phyloP scores from a whole-genome alignment of 2,329 filamentous ascomycete genomes.

The Raffaelea deltoideospora region DNA sequence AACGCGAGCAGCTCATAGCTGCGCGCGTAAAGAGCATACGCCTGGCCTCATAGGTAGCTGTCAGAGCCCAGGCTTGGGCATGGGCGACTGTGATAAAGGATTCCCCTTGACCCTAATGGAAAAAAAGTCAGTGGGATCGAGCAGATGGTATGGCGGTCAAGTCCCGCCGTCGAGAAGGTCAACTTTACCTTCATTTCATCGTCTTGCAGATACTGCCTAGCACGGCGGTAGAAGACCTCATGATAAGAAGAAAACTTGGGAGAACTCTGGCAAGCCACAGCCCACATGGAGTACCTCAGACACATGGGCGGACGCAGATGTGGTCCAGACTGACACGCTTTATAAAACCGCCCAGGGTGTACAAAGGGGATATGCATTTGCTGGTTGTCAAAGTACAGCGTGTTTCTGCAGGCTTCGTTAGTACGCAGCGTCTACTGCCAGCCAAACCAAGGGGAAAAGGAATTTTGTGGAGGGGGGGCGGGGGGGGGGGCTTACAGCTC shows the following conservation, averaged over 20 bases:
- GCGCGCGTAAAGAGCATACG: constrained; percentile 73
- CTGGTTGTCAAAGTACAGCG: constrained; percentile 60
- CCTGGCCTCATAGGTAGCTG: constrained; percentile 69
- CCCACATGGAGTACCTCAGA: constrained; percentile 78
- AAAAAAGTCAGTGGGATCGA: no score
- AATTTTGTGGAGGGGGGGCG: neutral
- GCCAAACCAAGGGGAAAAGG: neutral
- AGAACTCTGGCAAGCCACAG: constrained; percentile 55
- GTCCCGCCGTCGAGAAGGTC: no score
- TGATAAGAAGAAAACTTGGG: constrained; percentile 59
- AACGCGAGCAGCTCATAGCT: constrained; percentile 64
- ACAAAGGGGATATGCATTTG: constrained; percentile 63
- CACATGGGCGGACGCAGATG: constrained; percentile 68
- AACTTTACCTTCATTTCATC: constrained; percentile 63
- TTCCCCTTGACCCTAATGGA: constrained; percentile 56
- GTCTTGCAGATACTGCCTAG: constrained; percentile 66
- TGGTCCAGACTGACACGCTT: constrained; percentile 55
- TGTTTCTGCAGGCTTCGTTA: constrained; percentile 34
- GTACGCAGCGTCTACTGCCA: no score
- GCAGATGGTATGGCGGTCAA: no score
- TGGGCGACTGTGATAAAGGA: constrained; percentile 64
- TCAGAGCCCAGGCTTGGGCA: constrained; percentile 65
- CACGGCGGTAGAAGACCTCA: constrained; percentile 65
- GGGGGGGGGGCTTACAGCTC: constrained; percentile 53
- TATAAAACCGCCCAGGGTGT: constrained; percentile 60